Conservation (phyloP, 2,329 filamentous ascomycete genomes). For the Stachybotrys chartarum region DNA sequence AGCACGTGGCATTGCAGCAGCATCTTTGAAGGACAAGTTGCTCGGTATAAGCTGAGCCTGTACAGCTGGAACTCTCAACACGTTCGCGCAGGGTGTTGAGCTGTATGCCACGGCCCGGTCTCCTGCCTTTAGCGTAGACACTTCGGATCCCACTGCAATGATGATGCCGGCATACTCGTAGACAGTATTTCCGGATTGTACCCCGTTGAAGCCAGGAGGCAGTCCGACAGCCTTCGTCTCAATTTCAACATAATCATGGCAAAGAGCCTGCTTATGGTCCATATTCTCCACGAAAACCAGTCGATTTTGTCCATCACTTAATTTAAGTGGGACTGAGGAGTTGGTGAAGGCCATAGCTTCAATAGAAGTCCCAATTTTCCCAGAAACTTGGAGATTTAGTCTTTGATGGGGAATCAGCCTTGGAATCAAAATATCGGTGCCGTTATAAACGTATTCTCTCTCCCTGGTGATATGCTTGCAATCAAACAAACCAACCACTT, state of each 20-base stretch:
- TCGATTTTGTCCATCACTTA: background rate
- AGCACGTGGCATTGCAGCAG: background rate
- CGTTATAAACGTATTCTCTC: conserved; percentile 5
- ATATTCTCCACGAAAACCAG: conserved; percentile 1
- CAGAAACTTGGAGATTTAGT: conserved; percentile 3
- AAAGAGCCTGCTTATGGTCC: conserved; percentile 1
- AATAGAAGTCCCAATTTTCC: background rate
- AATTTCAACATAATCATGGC: conserved; percentile 6
- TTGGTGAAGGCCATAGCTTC: background rate
- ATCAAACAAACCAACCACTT: conserved; percentile 2
- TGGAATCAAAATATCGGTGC: conserved; percentile 5
- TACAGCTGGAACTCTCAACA: background rate
- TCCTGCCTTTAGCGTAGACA: background rate
- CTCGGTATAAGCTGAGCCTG: background rate
- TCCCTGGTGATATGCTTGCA: conserved; percentile 1
- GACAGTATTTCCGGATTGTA: background rate
- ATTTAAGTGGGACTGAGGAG: background rate
- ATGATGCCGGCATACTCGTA: background rate
- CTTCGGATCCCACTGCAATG: background rate
- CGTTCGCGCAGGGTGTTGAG: background rate
- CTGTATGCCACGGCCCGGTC: background rate
- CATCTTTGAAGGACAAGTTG: background rate
- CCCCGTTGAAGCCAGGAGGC: background rate
- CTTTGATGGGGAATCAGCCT: conserved; percentile 2
- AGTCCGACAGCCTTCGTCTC: conserved; percentile 6